Evolutionary conservation across 2,329 filamentous ascomycete genomes (phyloP), one percentile per base, ranked within the genome.

Genomic region (Paraconiothyrium brasiliense): DNA sequence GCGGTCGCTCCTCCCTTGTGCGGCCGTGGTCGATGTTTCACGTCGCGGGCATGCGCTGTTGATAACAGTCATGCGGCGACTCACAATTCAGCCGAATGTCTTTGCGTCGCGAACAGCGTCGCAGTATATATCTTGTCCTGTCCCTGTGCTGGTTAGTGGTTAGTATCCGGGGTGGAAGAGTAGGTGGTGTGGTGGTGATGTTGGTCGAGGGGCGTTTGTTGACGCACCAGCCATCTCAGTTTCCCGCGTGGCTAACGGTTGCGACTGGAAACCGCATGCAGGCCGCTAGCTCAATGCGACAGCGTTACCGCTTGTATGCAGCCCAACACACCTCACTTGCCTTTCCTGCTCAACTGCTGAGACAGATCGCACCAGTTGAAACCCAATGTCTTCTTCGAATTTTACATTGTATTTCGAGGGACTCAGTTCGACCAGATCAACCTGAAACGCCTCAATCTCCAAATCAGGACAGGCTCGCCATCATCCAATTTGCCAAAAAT

Each of bases 111-210:
- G 54, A 10, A 44, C 14, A 14, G 10, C 51, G 49, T 59, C 61
- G 65, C 61, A 52, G 59, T 54, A 46, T 35, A 50, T 58, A 56
- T 66, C 41, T 57, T 46, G 46, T 43, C 66, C 69, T 73, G 73
- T 73, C 57, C 67, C 75, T 77, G 71, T 69, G 64, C 47, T 30
- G 59, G 68, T 77, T 76, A 76, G 75, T 76, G 62, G 71, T 76
- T 68, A 72, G 68, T 72, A 68, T 54, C 67, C 67, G 64, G 61
- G 66, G 62, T 16, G 64, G 52, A 11, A 9, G 46, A 13, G 54
- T 55, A 7, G 16, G n/a, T 10, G 69, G 68, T 58, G 67, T 66
- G 58, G 66, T 66, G 66, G 69, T 66, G 59, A 61, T 66, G 71
- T 64, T 67, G 69, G 69, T 69, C 64, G 64, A 56, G 57, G 52